Evolutionary conservation across 768 basidiomycete species (phyloP).

Genomic region (Mycena kentingensis): DNA sequence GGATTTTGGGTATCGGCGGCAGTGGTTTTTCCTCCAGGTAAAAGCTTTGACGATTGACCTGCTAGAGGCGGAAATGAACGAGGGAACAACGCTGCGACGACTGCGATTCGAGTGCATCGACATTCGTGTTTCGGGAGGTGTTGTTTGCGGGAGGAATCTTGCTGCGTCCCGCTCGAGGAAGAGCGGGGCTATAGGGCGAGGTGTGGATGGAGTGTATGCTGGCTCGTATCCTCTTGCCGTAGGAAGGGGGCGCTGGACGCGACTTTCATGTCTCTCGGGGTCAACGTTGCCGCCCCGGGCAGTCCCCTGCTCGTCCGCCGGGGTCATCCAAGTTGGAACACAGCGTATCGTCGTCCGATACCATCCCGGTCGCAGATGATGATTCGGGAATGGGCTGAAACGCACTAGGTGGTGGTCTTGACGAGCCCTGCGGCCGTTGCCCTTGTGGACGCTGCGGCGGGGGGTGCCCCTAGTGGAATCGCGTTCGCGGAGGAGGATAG

Average conservation of each 20-base stretch:
- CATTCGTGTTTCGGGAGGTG: constrained; percentile 27
- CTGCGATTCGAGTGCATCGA: constrained; percentile 52
- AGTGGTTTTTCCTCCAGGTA: constrained; percentile 56
- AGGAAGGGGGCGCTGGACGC: constrained; percentile 22
- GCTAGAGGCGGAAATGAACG: constrained; percentile 52
- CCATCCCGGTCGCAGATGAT: constrained; percentile 20
- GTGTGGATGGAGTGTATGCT: constrained; percentile 16
- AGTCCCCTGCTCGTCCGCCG: constrained; percentile 7
- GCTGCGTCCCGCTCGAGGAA: constrained; percentile 27
- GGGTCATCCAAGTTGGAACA: constrained; percentile 33
- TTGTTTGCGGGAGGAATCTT: constrained; percentile 20
- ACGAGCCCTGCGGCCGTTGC: too few relatives aligned
- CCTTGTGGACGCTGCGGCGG: constrained; percentile 24
- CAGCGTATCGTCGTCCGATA: constrained; percentile 42
- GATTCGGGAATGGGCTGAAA: constrained; percentile 37
- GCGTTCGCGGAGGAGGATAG: constrained; percentile 44
- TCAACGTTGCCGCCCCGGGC: neutral
- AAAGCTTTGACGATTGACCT: constrained; percentile 40
- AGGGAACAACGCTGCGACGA: constrained; percentile 37
- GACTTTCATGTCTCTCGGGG: constrained; percentile 25
- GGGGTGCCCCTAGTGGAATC: too few relatives aligned
- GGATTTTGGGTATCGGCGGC: constrained; percentile 58
- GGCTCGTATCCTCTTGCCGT: constrained; percentile 22
- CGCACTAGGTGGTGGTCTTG: constrained; percentile 39
- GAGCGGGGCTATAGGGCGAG: constrained; percentile 24